phyloP scores from a whole-genome alignment of 1,284 basidiomycete genomes.

The Grifola frondosa region DNA sequence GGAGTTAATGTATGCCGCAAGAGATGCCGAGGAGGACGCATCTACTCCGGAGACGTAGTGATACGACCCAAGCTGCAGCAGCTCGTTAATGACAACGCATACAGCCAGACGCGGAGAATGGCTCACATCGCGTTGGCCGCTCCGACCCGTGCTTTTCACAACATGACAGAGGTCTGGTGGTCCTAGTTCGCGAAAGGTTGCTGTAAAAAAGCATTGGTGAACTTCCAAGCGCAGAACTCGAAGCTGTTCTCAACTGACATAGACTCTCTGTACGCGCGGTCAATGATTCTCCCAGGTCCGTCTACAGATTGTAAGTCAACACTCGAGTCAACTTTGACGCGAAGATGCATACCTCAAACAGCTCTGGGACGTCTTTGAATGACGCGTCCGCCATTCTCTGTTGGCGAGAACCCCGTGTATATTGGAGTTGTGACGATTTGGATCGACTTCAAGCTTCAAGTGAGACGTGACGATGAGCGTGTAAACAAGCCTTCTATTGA shows the following conservation, averaged over 20 bases:
- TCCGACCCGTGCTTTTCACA: constrained; percentile 85
- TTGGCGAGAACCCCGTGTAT: too few species aligned
- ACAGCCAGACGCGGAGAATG: constrained; percentile 5
- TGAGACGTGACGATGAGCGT: too few species aligned
- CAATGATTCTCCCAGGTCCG: constrained; percentile 88
- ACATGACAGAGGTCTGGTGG: constrained; percentile 97
- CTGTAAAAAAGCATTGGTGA: constrained; percentile 42
- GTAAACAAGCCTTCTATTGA: too few species aligned
- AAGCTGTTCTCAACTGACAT: constrained; percentile 51
- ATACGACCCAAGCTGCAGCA: constrained; percentile 80
- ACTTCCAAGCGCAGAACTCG: constrained; percentile 3
- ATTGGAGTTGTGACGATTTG: too few species aligned
- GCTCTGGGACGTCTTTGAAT: constrained; percentile 64
- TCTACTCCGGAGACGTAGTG: constrained; percentile 97
- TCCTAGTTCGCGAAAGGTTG: constrained; percentile 93
- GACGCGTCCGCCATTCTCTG: constrained; percentile 40
- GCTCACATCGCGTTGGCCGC: constrained; percentile 83
- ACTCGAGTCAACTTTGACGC: not conserved
- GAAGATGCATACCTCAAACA: constrained; percentile 55
- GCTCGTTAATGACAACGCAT: constrained; percentile 10
- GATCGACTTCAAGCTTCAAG: too few species aligned
- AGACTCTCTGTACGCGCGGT: constrained; percentile 91
- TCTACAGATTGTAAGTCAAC: constrained; percentile 43
- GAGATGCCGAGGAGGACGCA: constrained; percentile 93
- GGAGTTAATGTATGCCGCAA: constrained; percentile 98